phyloP scores from a whole-genome alignment of 345 rosid genomes.

The Pugionium cornutum region DNA sequence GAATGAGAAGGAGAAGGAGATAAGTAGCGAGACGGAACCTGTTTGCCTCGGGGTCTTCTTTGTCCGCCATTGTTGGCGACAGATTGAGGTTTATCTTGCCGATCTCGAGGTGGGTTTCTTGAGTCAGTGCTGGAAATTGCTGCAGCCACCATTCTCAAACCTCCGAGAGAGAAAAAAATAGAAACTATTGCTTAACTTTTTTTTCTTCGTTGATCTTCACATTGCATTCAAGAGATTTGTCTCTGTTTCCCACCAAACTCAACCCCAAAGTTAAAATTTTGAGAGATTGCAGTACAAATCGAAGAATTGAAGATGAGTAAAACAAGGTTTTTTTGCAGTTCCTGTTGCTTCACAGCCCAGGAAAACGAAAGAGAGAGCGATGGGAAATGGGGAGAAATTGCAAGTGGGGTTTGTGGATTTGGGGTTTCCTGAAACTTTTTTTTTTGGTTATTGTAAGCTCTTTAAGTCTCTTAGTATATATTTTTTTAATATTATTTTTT shows the following conservation, averaged over 20 bases:
- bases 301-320: slow-evolving; percentile 11
- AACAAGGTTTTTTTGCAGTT: slow-evolving; percentile 30
- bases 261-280: slow-evolving; percentile 6
- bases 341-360: slow-evolving; percentile 27
- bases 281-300: slow-evolving; percentile 29
- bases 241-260: slow-evolving; percentile 8
- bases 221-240: slow-evolving; percentile 45
- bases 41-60: slow-evolving; percentile 72
- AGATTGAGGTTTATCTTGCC: slow-evolving; percentile 33
- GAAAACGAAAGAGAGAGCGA: slow-evolving; percentile 35
- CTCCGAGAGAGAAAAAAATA: not conserved
- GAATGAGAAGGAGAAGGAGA: slow-evolving; percentile 86
- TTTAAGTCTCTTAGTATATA: slow-evolving; percentile 22
- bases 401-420: slow-evolving; percentile 45
- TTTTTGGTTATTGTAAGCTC: slow-evolving; percentile 25
- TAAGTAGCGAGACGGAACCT: slow-evolving; percentile 81
- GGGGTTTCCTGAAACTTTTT: slow-evolving; percentile 43
- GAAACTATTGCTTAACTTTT: slow-evolving; percentile 19
- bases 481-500: slow-evolving; percentile 24
- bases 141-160: slow-evolving; percentile 71
- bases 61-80: slow-evolving; percentile 44
- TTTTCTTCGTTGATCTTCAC: slow-evolving; percentile 44
- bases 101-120: slow-evolving; percentile 44
- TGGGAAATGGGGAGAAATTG: slow-evolving; percentile 41
- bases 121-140: slow-evolving; percentile 41